Evolutionary conservation across 257 asterid genomes (phyloP).

Genomic region (Solanum boliviense): DNA sequence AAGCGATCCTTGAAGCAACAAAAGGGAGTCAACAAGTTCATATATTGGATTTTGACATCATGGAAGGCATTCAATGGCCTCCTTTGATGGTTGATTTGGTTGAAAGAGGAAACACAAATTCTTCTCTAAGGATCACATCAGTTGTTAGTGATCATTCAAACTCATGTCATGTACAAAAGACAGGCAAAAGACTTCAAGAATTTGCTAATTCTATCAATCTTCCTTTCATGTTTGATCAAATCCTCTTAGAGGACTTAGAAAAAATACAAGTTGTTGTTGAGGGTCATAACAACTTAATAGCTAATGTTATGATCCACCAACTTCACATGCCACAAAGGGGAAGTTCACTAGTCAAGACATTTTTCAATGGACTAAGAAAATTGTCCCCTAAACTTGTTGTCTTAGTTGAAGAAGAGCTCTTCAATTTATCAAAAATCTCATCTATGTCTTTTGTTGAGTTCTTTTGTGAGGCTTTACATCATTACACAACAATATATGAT

Average conservation of each 20-base stretch:
- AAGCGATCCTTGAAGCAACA: conserved; percentile 28
- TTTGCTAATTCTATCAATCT: conserved; percentile 29
- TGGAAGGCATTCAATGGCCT: conserved; percentile 41
- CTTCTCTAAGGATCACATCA: conserved; percentile 29
- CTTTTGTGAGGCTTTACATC: conserved; percentile 22
- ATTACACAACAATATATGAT: conserved; percentile 22
- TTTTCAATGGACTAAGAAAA: conserved; percentile 22
- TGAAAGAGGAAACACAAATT: background rate
- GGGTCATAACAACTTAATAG: conserved; percentile 7
- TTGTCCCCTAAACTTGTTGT: conserved; percentile 19
- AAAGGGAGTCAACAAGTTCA: conserved; percentile 17
- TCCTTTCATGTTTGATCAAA: conserved; percentile 16
- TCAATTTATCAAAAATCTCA: conserved; percentile 4
- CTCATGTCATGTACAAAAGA: background rate
- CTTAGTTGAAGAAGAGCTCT: conserved; percentile 26
- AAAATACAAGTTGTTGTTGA: background rate
- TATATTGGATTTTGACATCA: conserved; percentile 27
- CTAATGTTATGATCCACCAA: conserved; percentile 30
- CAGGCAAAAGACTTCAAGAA: conserved; percentile 22
- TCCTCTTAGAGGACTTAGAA: conserved; percentile 15
- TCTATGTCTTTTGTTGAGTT: conserved; percentile 19
- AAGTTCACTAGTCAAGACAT: conserved; percentile 8
- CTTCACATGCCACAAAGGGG: conserved; percentile 24
- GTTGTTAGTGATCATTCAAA: background rate
- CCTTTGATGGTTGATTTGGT: conserved; percentile 28